Evolutionary conservation across 148 eudicot genomes (phyloP), one percentile per base, ranked within the genome.

Genomic region (Fallopia convolvulus): DNA sequence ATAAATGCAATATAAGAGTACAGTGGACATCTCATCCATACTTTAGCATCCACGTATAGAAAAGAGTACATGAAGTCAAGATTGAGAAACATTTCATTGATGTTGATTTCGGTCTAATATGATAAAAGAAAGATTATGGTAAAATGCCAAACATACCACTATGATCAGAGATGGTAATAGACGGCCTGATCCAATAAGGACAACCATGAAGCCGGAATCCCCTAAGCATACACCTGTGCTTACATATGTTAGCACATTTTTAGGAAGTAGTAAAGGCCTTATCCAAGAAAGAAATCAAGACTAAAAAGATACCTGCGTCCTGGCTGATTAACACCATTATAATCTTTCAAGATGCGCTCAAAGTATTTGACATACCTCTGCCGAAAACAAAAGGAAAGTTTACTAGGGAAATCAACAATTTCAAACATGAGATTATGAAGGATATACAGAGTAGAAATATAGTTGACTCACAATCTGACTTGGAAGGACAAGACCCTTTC

Each of bases 111-210:
- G 8, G 65, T n/a, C 26, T 58, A 58, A 10, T 23, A 8, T 17
- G 61, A 55, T 20, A 23, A 2, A 58, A 23, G 65, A 58, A 58
- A 20, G 30, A 68, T 36, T 68, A 68, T 15, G 21, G 21, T 36
- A 14, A 39, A 9, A 30, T 66, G 46, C 9, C 44, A 68, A 36
- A 33, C 77, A 33, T 89, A 94, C 98, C 96, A 56, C 78, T 94
- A 78, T 92, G 97, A 82, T 88, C 82, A 44, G 91, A 92, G 74
- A 94, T 87, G 49, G 96, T 87, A 72, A 94, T 92, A 39, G 97
- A 91, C 42, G 99, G 99, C 88, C 99, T 88, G 78, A 94, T 86
- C 99, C 99, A 94, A 71, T 88, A 92, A 33, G 99, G 97, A 85
- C 97, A 94, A 71, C 86, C 87, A 75, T 87, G 97, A 72, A 94